Conservation (phyloP, 2,329 filamentous ascomycete species). For the Alternaria conjuncta region DNA sequence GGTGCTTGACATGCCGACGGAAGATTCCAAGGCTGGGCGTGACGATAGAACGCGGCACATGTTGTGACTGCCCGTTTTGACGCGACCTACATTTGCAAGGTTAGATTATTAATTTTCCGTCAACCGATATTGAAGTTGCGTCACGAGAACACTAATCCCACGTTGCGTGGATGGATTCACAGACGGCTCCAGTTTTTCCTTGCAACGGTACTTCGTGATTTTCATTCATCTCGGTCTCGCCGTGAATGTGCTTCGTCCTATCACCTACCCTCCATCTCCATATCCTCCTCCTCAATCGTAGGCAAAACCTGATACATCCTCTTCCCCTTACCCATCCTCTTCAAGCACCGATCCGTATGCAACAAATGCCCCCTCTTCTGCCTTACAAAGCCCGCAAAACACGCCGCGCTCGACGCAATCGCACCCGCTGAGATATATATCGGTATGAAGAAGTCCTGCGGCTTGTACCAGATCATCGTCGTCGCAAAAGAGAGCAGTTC, state of each 20-base stretch:
- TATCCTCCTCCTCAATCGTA: constrained; percentile 29
- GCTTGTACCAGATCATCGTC: constrained; percentile 69
- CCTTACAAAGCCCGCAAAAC: constrained; percentile 65
- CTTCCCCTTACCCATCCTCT: constrained; percentile 22
- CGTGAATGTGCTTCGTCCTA: neutral
- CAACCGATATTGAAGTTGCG: neutral
- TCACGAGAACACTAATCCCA: neutral
- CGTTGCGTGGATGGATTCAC: too few relatives aligned
- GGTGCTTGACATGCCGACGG: neutral
- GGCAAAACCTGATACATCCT: constrained; percentile 26
- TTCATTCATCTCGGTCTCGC: neutral
- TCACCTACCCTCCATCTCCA: constrained; percentile 12
- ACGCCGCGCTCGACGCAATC: constrained; percentile 55
- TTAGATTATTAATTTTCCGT: neutral
- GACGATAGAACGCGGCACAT: neutral
- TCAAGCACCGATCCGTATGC: constrained; percentile 30
- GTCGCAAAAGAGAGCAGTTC: constrained; percentile 71
- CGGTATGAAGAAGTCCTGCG: constrained; percentile 70
- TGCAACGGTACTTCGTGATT: neutral
- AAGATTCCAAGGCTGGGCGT: neutral
- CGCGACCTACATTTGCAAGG: neutral
- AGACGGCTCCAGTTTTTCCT: too few relatives aligned
- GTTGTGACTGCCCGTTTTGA: neutral
- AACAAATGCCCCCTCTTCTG: constrained; percentile 62
- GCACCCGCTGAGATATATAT: constrained; percentile 64